Percentiles rank a stretch among this genome's conserved stretches.
Evolutionary conservation across 2,329 filamentous ascomycete species (phyloP).

Genomic region (Microascus cirrosus): DNA sequence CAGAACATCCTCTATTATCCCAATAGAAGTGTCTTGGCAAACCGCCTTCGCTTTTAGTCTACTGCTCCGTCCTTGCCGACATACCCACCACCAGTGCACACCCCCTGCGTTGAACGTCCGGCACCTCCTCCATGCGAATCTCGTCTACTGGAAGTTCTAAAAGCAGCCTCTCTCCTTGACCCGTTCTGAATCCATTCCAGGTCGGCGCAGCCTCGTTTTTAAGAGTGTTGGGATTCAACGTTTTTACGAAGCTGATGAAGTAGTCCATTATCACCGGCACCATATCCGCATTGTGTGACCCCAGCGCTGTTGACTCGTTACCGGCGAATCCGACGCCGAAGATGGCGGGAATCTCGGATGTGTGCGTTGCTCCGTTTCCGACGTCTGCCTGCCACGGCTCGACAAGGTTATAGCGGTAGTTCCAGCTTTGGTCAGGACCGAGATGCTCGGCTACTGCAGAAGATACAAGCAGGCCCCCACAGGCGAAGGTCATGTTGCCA

Average conservation of each 20-base stretch:
- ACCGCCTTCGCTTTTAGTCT: not conserved
- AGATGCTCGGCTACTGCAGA: constrained; percentile 19
- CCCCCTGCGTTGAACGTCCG: constrained; percentile 11
- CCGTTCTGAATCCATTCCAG: constrained; percentile 27
- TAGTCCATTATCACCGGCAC: constrained; percentile 56
- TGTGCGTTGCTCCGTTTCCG: constrained; percentile 57
- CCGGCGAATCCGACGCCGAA: constrained; percentile 48
- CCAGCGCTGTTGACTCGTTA: constrained; percentile 43
- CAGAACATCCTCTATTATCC: too few species aligned
- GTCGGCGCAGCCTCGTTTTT: not conserved
- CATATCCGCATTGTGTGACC: constrained; percentile 40
- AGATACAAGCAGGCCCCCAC: constrained; percentile 18
- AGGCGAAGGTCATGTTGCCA: constrained; percentile 23
- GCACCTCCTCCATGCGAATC: constrained; percentile 24
- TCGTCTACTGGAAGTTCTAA: constrained; percentile 21
- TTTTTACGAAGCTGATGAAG: constrained; percentile 63
- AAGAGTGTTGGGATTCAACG: constrained; percentile 49
- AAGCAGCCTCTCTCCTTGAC: constrained; percentile 17
- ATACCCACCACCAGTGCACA: constrained; percentile 28
- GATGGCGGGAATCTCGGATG: constrained; percentile 54
- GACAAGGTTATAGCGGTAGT: constrained; percentile 60
- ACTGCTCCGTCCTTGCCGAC: constrained; percentile 13
- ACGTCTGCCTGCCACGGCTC: constrained; percentile 38
- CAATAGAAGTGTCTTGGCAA: too few species aligned
- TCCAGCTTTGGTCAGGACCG: constrained; percentile 25